These are phyloP conservation scores for Hansenula sp. DNA, from an alignment of 1,139 yeast species.

Conservation along the genomic window DNA sequence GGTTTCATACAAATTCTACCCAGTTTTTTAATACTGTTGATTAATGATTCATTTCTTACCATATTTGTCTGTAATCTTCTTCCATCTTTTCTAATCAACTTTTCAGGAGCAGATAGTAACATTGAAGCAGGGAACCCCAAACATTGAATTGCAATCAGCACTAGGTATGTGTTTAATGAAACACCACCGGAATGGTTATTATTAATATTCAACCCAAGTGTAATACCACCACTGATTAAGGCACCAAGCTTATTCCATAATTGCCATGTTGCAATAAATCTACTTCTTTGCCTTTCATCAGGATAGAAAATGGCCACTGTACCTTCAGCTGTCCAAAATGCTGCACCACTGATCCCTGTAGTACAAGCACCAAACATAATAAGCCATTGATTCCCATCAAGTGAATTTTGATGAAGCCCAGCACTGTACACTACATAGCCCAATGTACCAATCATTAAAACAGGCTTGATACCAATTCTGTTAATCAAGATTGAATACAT, in stretches of 20 bases:
- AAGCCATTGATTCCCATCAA: constrained; percentile 23
- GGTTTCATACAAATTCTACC: constrained; percentile 6
- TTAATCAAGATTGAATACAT: constrained; percentile 24
- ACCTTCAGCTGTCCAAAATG: constrained; percentile 26
- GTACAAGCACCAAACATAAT: constrained; percentile 22
- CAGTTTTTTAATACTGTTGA: constrained; percentile 9
- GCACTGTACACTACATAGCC: constrained; percentile 26
- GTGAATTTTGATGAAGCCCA: constrained; percentile 24
- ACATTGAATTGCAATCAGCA: constrained; percentile 23
- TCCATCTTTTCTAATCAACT: constrained; percentile 21
- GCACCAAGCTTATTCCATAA: constrained; percentile 23
- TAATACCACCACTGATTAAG: constrained; percentile 24
- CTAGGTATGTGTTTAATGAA: constrained; percentile 24
- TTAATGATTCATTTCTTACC: constrained; percentile 8
- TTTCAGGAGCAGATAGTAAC: constrained; percentile 22
- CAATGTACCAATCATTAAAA: constrained; percentile 17
- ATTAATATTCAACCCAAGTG: constrained; percentile 19
- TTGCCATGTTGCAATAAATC: constrained; percentile 27
- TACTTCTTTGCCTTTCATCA: constrained; percentile 19
- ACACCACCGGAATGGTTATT: constrained; percentile 17
- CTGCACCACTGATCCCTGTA: constrained; percentile 23
- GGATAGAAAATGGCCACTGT: constrained; percentile 24
- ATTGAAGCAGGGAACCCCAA: constrained; percentile 20
- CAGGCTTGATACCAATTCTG: constrained; percentile 51
- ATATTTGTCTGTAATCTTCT: constrained; percentile 14